Evolutionary conservation across 2,329 filamentous ascomycete species (phyloP).

Genomic region (Aspergillus ustus): DNA sequence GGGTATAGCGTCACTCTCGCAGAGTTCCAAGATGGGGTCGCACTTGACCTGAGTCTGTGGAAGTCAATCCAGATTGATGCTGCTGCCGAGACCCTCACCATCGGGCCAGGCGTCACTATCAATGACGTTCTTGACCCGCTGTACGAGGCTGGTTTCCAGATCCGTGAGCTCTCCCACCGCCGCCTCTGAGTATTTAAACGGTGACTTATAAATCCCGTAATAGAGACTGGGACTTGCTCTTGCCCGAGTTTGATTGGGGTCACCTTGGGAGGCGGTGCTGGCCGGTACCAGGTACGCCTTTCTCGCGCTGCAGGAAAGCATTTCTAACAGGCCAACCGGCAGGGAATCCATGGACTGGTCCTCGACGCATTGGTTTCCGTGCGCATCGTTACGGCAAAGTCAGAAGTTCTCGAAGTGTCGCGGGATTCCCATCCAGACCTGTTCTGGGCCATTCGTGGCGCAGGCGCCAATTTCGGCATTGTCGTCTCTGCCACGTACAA

Average conservation of each 20-base stretch:
- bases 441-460: conserved; percentile 50
- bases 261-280: neutral
- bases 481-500: conserved; percentile 22
- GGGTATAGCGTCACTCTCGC: conserved; percentile 3
- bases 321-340: too few species aligned
- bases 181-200: too few species aligned
- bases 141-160: neutral
- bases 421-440: conserved; percentile 41
- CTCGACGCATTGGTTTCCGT: neutral
- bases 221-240: neutral
- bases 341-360: neutral
- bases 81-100: neutral
- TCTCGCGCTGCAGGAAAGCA: too few species aligned
- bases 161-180: neutral
- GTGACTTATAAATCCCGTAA: neutral
- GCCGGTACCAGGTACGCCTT: too few species aligned
- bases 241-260: neutral
- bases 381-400: neutral
- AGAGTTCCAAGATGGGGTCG: conserved; percentile 1
- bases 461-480: conserved; percentile 49
- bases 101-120: neutral
- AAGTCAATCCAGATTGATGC: neutral
- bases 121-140: conserved; percentile 5
- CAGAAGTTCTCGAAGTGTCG: conserved; percentile 36
- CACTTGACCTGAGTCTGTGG: conserved; percentile 3